These are phyloP conservation scores for Rhazya stricta DNA, from an alignment of 257 asterid species.

Conservation along the genomic window DNA sequence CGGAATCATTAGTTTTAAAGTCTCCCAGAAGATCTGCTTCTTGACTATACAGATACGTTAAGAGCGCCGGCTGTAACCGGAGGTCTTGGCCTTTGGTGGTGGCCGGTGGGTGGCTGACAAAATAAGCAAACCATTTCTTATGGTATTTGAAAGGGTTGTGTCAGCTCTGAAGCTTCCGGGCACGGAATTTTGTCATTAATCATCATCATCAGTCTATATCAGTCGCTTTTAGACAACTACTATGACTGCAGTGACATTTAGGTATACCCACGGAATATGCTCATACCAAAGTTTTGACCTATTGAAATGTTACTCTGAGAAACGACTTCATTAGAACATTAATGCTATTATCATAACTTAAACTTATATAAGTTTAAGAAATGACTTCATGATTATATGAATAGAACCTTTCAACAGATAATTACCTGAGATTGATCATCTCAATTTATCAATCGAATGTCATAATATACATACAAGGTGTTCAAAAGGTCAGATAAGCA, in stretches of 20 bases:
- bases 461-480: background rate
- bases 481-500: background rate
- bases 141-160: no score
- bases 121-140: background rate
- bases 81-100: background rate
- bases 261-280: background rate
- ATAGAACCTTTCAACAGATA: no score
- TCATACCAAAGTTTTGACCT: background rate
- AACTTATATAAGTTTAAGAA: no score
- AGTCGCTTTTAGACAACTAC: background rate
- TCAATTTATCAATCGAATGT: background rate
- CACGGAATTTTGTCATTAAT: background rate
- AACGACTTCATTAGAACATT: no score
- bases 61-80: background rate
- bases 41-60: background rate
- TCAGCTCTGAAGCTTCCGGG: no score
- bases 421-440: no score
- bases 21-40: background rate
- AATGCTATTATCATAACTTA: no score
- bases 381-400: no score
- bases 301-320: no score
- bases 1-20: background rate
- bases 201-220: background rate
- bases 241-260: no score
- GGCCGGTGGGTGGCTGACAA: slow-evolving; percentile 1